Evolutionary conservation across 1,284 basidiomycete species (phyloP).

Genomic region (Leccinum pseudoinsigne): DNA sequence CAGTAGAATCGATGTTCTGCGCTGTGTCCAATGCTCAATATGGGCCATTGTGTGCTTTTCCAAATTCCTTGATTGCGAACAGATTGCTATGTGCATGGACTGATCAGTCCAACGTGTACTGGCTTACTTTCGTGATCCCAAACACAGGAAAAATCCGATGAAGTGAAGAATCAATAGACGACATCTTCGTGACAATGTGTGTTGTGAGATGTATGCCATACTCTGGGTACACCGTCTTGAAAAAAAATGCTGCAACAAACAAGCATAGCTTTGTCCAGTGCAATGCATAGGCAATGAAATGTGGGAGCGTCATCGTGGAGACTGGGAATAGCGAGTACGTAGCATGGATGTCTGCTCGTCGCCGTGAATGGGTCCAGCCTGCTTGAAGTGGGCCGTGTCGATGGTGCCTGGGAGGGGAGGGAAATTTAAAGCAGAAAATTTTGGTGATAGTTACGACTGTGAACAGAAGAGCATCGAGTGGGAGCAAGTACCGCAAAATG

Average conservation of each 20-base stretch:
- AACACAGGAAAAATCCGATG: neutral
- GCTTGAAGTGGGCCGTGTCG: neutral
- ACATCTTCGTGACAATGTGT: neutral
- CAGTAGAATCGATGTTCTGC: too few species aligned
- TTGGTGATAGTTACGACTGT: too few species aligned
- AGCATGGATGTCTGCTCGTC: neutral
- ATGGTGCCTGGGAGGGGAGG: neutral
- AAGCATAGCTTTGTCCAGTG: neutral
- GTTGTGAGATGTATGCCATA: neutral
- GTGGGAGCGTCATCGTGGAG: neutral
- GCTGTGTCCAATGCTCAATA: too few species aligned
- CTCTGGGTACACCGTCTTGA: neutral
- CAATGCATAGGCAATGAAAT: neutral
- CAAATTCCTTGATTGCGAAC: neutral
- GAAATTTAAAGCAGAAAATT: neutral
- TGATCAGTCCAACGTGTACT: neutral
- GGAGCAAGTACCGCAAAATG: constrained; percentile 75
- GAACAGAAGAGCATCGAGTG: neutral
- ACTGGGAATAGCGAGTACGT: neutral
- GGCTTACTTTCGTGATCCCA: neutral
- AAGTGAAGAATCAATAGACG: neutral
- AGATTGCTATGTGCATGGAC: neutral
- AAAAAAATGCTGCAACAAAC: neutral
- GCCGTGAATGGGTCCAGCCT: neutral
- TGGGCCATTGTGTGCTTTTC: neutral